These are phyloP conservation scores for Aurantiochytrium sp. DNA, from an alignment of 108 stramenopile species.

Conservation along the genomic window DNA sequence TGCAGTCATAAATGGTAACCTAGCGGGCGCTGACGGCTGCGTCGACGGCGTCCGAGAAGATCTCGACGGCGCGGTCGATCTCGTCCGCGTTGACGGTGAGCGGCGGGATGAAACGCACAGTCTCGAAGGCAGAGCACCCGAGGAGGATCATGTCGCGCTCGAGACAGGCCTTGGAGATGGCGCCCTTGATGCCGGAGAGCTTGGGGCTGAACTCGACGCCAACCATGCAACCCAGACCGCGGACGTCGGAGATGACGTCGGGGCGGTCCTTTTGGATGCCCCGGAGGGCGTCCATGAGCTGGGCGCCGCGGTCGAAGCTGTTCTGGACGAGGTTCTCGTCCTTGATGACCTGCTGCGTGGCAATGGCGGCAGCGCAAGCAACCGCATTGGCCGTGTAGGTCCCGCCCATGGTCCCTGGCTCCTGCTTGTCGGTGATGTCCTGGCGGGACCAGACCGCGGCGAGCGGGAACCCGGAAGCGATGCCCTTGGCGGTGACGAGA, in stretches of 20 bases:
- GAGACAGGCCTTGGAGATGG: constrained; percentile 32
- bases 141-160: constrained; percentile 41
- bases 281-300: constrained; percentile 46
- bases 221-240: constrained; percentile 66
- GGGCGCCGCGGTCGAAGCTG: constrained; percentile 45
- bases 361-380: constrained; percentile 65
- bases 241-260: constrained; percentile 56
- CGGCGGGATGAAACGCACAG: constrained; percentile 47
- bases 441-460: constrained; percentile 58
- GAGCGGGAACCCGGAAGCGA: constrained; percentile 66
- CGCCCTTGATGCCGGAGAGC: constrained; percentile 42
- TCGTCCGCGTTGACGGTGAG: constrained; percentile 38
- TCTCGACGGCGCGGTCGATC: constrained; percentile 37
- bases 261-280: constrained; percentile 38
- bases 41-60: constrained; percentile 33
- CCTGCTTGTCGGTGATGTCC: constrained; percentile 57
- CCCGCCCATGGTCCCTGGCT: constrained; percentile 63
- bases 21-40: too few species aligned
- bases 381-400: constrained; percentile 69
- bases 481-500: constrained; percentile 67
- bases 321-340: constrained; percentile 60
- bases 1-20: too few species aligned
- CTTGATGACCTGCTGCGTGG: constrained; percentile 54
- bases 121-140: constrained; percentile 35
- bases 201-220: constrained; percentile 60